These are phyloP conservation scores for Periconia digitata DNA, from an alignment of 2,329 filamentous ascomycete species.

Conservation along the genomic window DNA sequence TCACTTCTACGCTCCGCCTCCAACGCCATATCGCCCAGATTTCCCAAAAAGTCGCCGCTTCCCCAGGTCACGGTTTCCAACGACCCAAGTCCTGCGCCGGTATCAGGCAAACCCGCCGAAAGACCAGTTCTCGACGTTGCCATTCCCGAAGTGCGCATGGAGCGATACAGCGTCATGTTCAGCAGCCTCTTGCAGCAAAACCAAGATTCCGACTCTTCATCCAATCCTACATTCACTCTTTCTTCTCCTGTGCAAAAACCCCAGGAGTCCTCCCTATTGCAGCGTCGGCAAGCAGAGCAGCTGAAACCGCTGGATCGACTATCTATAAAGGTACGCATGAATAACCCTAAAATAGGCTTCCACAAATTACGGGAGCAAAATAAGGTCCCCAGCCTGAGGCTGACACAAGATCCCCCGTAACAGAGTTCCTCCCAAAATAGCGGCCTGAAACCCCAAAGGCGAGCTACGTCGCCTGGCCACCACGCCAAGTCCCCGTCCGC, in stretches of 20 bases:
- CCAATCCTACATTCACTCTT: not conserved
- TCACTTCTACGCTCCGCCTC: constrained; percentile 17
- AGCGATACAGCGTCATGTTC: constrained; percentile 95
- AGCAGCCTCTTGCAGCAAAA: constrained; percentile 64
- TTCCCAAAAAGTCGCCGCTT: constrained; percentile 11
- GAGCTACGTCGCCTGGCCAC: constrained; percentile 37
- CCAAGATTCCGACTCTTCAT: constrained; percentile 5
- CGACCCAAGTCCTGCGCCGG: constrained; percentile 10
- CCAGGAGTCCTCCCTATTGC: constrained; percentile 29
- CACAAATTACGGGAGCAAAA: not conserved
- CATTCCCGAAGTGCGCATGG: constrained; percentile 78
- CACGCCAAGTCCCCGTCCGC: constrained; percentile 29
- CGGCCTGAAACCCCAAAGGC: constrained; percentile 25
- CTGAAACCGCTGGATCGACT: constrained; percentile 37
- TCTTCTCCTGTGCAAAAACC: constrained; percentile 9
- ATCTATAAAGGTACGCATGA: constrained; percentile 31
- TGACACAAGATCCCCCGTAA: constrained; percentile 20
- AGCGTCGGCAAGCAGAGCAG: constrained; percentile 39
- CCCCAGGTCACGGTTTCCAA: constrained; percentile 22
- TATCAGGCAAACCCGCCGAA: constrained; percentile 6
- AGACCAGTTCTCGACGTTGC: constrained; percentile 65
- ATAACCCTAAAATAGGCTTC: not conserved
- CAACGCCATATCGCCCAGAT: constrained; percentile 21
- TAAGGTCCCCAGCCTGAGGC: not conserved
- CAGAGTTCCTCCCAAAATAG: constrained; percentile 16